Base-by-base conservation (phyloP, 2,329 filamentous ascomycete genomes). In the Lasiodiplodia citricola region DNA sequence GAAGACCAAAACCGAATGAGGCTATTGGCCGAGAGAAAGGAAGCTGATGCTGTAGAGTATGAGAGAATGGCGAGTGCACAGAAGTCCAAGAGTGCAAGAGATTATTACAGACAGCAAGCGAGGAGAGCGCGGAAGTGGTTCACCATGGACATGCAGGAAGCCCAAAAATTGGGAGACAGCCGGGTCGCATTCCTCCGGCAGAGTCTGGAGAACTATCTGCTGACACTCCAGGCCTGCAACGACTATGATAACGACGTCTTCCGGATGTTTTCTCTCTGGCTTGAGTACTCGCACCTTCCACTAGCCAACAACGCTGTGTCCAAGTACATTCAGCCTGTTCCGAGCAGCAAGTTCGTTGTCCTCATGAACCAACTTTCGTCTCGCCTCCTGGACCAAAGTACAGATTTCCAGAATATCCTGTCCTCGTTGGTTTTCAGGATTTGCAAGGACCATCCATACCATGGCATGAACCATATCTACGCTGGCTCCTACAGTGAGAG, bases 321-420 rank as follows among this genome's bases (percentile, higher is more conserved):
- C 67, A 88, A 87, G 69, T 84, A 94, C 75, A 83, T 99, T 18
- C 80, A 83, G 4, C 85, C 88, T 64, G 95, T 98, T 0, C 91
- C 95, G 2, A 97, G 93, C 69, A 88, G 92, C 70, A 99, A 99
- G 76, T 97, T 99, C 77, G 95, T 94, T 1, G 83, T 91, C 3
- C 83, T 99, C 64, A 97, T 97, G 90, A 99, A 97, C 75, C 96
- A 99, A 78, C 86, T 99, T 38, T 95, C 94, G 6, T 99, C 96
- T n/a, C 90, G 96, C 8, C 83, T 99, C 6, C 89, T 97, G 70
- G 88, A 92, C 70, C 87, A 90, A 38, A 80, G 86, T 1, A 87
- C 85, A 18, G 77, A 83, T 0, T 99, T 99, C 75, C 96, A 99
- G 75, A 85, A 84, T 51, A 84, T 95, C 1, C 83, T 99, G 2